A percentile compares a stretch with the other conserved stretches of the same genome.
Evolutionary conservation across 208 protist genomes (phyloP).

Genomic region (Crithidia acanthocephali): DNA sequence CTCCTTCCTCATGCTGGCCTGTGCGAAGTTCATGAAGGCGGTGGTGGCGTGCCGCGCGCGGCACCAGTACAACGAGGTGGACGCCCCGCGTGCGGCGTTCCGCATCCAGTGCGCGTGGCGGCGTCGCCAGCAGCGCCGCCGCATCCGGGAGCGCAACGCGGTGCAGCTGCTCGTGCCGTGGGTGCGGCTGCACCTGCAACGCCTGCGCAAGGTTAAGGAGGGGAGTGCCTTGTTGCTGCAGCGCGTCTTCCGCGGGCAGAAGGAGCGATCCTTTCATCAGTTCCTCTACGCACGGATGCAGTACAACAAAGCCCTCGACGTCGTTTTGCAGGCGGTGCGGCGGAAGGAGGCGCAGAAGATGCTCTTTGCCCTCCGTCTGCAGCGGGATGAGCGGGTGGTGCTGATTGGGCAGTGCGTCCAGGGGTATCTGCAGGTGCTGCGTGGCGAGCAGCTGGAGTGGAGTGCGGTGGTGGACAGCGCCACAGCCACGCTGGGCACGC

Average conservation of each 20-base stretch:
- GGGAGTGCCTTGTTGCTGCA: constrained; percentile 65
- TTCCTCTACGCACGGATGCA: constrained; percentile 64
- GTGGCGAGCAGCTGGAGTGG: constrained; percentile 61
- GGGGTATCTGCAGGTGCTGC: constrained; percentile 41
- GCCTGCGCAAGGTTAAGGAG: constrained; percentile 48
- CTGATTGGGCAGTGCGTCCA: constrained; percentile 55
- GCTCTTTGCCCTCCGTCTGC: constrained; percentile 38
- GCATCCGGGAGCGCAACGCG: constrained; percentile 39
- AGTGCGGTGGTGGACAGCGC: constrained; percentile 40
- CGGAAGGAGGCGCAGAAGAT: constrained; percentile 49
- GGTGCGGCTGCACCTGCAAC: constrained; percentile 41
- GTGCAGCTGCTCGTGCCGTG: constrained; percentile 56
- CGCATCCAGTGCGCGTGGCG: constrained; percentile 75
- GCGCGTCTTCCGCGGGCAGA: constrained; percentile 65
- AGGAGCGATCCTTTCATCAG: constrained; percentile 55
- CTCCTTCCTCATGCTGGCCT: constrained; percentile 33
- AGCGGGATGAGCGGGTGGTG: constrained; percentile 68
- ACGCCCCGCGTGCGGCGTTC: constrained; percentile 64
- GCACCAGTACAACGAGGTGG: constrained; percentile 35
- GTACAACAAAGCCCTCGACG: constrained; percentile 44
- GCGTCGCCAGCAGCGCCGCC: constrained; percentile 40
- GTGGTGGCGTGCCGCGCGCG: constrained; percentile 32
- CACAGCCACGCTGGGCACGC: constrained; percentile 16
- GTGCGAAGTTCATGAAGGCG: constrained; percentile 35
- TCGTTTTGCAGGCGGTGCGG: constrained; percentile 45